A percentile compares a stretch with the other conserved stretches of the same genome.
phyloP scores from a whole-genome alignment of 1,139 yeast genomes.

The Debaryomycetaceae sp. region DNA sequence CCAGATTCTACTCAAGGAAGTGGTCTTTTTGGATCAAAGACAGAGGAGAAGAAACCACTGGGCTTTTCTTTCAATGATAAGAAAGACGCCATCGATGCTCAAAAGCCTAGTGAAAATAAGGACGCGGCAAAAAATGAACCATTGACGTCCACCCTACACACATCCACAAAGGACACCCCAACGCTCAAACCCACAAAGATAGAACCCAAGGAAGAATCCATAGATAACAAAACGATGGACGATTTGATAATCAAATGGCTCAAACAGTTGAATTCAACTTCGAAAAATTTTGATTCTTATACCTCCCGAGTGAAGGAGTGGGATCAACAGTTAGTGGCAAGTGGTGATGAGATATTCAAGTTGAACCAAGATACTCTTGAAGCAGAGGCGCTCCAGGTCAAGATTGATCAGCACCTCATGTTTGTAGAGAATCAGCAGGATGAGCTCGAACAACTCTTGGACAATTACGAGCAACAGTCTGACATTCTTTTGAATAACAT shows the following conservation, averaged over 20 bases:
- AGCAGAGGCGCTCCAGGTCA: constrained; percentile 82
- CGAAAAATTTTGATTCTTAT: constrained; percentile 72
- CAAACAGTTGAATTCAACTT: constrained; percentile 69
- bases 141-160: constrained; percentile 9
- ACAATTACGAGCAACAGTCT: constrained; percentile 83
- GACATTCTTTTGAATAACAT: constrained; percentile 51
- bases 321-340: constrained; percentile 80
- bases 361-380: constrained; percentile 73
- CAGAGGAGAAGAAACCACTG: constrained; percentile 9
- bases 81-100: not conserved
- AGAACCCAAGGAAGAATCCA: constrained; percentile 68
- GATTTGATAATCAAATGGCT: constrained; percentile 95
- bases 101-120: constrained; percentile 8
- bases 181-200: constrained; percentile 45
- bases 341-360: constrained; percentile 81
- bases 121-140: constrained; percentile 8
- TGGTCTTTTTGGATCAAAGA: constrained; percentile 6
- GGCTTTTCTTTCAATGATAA: constrained; percentile 21
- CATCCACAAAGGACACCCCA: constrained; percentile 21
- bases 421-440: constrained; percentile 92
- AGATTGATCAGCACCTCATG: constrained; percentile 80
- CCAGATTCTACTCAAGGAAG: constrained; percentile 11
- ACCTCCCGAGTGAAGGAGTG: constrained; percentile 74
- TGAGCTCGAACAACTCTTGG: constrained; percentile 78
- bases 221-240: constrained; percentile 88